These are phyloP conservation scores for Postia placenta DNA, from an alignment of 768 basidiomycete genomes.

Conservation along the genomic window DNA sequence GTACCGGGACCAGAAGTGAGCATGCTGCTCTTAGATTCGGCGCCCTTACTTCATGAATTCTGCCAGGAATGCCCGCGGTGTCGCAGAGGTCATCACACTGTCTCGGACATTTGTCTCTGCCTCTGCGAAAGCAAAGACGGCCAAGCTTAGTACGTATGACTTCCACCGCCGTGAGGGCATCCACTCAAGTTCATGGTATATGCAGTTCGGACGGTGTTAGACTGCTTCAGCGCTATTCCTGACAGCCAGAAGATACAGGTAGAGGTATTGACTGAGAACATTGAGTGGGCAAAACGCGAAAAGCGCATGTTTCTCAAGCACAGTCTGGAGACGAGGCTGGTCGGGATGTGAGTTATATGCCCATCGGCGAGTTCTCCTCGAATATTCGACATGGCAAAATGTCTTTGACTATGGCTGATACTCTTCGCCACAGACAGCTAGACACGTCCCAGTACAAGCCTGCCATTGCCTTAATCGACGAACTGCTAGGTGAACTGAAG, in stretches of 20 bases:
- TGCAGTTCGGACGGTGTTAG: constrained; percentile 87
- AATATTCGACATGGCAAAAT: neutral
- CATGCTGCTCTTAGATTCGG: constrained; percentile 6
- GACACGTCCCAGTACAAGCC: constrained; percentile 72
- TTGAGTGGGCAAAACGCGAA: constrained; percentile 86
- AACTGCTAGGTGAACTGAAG: constrained; percentile 86
- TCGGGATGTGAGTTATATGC: constrained; percentile 49
- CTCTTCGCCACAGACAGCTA: constrained; percentile 46
- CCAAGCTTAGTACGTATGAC: constrained; percentile 74
- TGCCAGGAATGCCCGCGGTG: constrained; percentile 70
- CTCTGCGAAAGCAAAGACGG: constrained; percentile 96
- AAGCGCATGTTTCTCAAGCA: constrained; percentile 96
- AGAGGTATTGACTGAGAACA: constrained; percentile 81
- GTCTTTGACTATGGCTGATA: neutral
- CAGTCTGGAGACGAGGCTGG: constrained; percentile 84
- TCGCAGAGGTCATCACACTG: constrained; percentile 81
- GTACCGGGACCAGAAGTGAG: constrained; percentile 80
- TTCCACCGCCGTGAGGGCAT: neutral
- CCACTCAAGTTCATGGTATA: neutral
- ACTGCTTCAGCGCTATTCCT: constrained; percentile 79
- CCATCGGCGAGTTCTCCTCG: neutral
- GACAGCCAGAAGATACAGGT: constrained; percentile 73
- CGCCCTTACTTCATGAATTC: neutral
- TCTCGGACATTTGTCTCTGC: constrained; percentile 82
- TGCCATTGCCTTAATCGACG: constrained; percentile 77